phyloP scores from a whole-genome alignment of 164 flowering plant species.

The Malania oleifera region DNA sequence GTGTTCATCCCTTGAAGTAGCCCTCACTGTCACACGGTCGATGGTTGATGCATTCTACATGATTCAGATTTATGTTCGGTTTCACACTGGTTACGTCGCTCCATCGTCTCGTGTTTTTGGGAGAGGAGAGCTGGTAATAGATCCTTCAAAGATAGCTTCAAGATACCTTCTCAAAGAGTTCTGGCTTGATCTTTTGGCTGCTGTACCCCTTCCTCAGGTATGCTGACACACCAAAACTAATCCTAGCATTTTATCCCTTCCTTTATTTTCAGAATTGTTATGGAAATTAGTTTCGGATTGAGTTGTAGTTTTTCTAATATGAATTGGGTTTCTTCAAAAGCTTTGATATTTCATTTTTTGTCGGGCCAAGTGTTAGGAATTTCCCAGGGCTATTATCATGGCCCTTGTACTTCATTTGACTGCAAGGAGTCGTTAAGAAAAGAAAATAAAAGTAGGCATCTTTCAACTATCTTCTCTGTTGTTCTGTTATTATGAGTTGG shows the following conservation, averaged over 20 bases:
- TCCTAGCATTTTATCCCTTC: neutral
- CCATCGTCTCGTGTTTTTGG: constrained; percentile 59
- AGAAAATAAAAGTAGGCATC: no score
- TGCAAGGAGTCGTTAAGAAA: no score
- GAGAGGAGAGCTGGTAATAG: constrained; percentile 45
- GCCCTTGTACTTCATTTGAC: no score
- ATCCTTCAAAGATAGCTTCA: constrained; percentile 30
- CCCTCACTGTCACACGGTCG: constrained; percentile 27
- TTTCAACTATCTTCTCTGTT: no score
- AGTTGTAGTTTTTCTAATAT: no score
- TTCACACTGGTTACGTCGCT: constrained; percentile 47
- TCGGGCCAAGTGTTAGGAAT: no score
- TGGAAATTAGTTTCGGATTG: no score
- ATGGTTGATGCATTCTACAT: constrained; percentile 31
- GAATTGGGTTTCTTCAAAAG: no score
- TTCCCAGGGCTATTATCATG: no score
- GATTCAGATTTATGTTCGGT: constrained; percentile 32
- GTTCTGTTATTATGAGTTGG: no score
- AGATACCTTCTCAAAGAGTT: constrained; percentile 37
- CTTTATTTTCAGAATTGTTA: no score
- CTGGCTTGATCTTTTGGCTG: constrained; percentile 37
- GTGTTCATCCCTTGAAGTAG: constrained; percentile 15
- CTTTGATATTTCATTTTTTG: no score
- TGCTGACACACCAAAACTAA: neutral
- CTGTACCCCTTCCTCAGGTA: constrained; percentile 53